A percentile compares a stretch with the other conserved stretches of the same genome.
phyloP scores from a whole-genome alignment of 129 eudicot species.

The Deinandra increscens region DNA sequence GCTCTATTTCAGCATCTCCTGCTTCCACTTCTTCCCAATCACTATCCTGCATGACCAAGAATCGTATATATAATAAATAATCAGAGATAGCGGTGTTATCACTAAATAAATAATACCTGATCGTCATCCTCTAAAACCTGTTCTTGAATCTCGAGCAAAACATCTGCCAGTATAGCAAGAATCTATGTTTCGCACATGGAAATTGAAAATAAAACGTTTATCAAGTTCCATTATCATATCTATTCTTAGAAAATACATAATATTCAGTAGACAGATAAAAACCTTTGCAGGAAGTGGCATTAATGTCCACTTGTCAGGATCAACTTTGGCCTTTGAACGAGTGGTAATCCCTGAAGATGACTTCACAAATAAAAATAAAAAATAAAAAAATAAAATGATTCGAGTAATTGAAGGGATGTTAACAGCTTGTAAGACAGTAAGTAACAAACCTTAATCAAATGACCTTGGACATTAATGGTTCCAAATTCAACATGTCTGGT shows the following conservation, averaged over 20 bases:
- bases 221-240: constrained; percentile 6
- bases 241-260: not conserved
- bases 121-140: constrained; percentile 60
- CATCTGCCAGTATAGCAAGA: constrained; percentile 79
- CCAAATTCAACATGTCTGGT: constrained; percentile 75
- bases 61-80: constrained; percentile 1
- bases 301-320: constrained; percentile 88
- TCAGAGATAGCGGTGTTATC: not conserved
- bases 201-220: constrained; percentile 12
- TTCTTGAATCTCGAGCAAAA: constrained; percentile 80
- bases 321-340: constrained; percentile 79
- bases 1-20: constrained; percentile 50
- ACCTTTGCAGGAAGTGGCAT: constrained; percentile 92
- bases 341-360: constrained; percentile 88
- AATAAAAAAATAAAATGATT: not conserved
- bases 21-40: constrained; percentile 92
- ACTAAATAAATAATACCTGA: constrained; percentile 43
- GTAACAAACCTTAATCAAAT: constrained; percentile 67
- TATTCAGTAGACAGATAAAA: constrained; percentile 7
- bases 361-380: constrained; percentile 33
- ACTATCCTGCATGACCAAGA: constrained; percentile 59
- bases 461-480: constrained; percentile 71
- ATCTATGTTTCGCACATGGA: constrained; percentile 45
- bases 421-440: constrained; percentile 7
- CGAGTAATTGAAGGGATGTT: constrained; percentile 16